Conservation (phyloP, 2,329 filamentous ascomycete genomes). For the Reticulascus tulasneorum region DNA sequence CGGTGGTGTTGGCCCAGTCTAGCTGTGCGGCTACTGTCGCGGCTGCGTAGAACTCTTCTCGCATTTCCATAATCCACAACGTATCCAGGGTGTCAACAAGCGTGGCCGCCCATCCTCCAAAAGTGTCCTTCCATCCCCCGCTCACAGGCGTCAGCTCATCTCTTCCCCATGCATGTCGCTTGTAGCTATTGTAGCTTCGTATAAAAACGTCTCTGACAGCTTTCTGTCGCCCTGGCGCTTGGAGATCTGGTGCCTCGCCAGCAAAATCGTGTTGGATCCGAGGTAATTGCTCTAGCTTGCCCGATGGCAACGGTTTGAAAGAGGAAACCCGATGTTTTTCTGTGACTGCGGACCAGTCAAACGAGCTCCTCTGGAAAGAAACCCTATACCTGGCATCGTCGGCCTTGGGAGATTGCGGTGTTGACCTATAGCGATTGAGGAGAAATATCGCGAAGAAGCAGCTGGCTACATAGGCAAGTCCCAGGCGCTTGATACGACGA, state of each 20-base stretch:
- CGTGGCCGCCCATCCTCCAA: slow-evolving; percentile 45
- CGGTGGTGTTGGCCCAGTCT: slow-evolving; percentile 45
- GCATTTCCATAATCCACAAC: slow-evolving; percentile 51
- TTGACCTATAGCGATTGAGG: too few species aligned
- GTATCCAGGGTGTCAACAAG: slow-evolving; percentile 46
- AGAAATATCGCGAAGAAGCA: too few species aligned
- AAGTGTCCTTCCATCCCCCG: slow-evolving; percentile 32
- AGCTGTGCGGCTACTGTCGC: slow-evolving; percentile 39
- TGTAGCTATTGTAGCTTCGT: slow-evolving; percentile 39
- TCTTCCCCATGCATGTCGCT: slow-evolving; percentile 37
- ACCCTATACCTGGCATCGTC: too few species aligned
- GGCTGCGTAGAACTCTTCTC: slow-evolving; percentile 45
- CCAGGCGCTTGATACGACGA: too few species aligned
- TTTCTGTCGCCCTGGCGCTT: slow-evolving; percentile 15
- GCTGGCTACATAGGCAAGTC: too few species aligned
- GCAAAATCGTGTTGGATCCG: slow-evolving; percentile 33
- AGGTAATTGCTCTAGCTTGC: slow-evolving; percentile 19
- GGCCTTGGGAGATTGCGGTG: too few species aligned
- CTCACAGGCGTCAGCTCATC: slow-evolving; percentile 42
- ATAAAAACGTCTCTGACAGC: slow-evolving; percentile 29
- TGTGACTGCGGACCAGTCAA: slow-evolving; percentile 25
- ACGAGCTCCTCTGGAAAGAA: slow-evolving; percentile 21
- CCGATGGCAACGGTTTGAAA: slow-evolving; percentile 27
- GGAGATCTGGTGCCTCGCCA: slow-evolving; percentile 25
- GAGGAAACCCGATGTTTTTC: slow-evolving; percentile 24